Evolutionary conservation across 2,329 filamentous ascomycete species (phyloP).

Genomic region (Eurotiales sp.): DNA sequence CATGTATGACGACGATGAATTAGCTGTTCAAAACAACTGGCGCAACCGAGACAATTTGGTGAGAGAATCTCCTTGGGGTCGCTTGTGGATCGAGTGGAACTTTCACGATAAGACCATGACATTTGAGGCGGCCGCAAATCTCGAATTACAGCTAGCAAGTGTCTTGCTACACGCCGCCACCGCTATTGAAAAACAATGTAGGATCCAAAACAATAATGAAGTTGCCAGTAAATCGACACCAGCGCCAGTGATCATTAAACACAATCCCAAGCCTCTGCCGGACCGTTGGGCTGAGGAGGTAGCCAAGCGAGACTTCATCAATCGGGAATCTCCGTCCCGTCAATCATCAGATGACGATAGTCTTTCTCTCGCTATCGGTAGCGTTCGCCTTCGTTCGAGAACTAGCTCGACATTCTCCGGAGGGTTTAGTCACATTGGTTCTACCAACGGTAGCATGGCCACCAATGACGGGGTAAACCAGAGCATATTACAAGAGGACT

Average conservation of each 20-base stretch:
- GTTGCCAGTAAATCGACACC: not conserved
- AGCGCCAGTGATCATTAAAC: not conserved
- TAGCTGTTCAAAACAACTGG: conserved; percentile 11
- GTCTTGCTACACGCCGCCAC: conserved; percentile 21
- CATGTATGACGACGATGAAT: conserved; percentile 1
- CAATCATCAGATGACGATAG: conserved; percentile 6
- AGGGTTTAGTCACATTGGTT: conserved; percentile 1
- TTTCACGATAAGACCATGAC: conserved; percentile 15
- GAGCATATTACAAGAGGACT: not conserved
- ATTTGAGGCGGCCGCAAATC: conserved; percentile 23
- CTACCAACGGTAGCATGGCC: conserved; percentile 6
- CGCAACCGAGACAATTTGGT: not conserved
- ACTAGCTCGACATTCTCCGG: conserved; percentile 11
- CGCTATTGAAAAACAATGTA: not conserved
- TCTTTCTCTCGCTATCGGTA: not conserved
- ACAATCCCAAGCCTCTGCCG: not conserved
- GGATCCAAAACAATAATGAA: not conserved
- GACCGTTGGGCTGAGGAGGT: conserved; percentile 2
- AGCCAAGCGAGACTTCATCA: conserved; percentile 2
- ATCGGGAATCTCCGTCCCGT: not conserved
- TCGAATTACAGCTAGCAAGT: conserved; percentile 22
- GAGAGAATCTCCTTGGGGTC: conserved; percentile 24
- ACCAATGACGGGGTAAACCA: conserved; percentile 1
- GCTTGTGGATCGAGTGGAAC: conserved; percentile 28
- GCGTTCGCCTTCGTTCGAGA: not conserved